Percentiles rank a stretch among this genome's conserved stretches.
These are phyloP conservation scores for Yarrowia yakushimensis DNA, from an alignment of 805 yeast genomes.

Conservation along the genomic window DNA sequence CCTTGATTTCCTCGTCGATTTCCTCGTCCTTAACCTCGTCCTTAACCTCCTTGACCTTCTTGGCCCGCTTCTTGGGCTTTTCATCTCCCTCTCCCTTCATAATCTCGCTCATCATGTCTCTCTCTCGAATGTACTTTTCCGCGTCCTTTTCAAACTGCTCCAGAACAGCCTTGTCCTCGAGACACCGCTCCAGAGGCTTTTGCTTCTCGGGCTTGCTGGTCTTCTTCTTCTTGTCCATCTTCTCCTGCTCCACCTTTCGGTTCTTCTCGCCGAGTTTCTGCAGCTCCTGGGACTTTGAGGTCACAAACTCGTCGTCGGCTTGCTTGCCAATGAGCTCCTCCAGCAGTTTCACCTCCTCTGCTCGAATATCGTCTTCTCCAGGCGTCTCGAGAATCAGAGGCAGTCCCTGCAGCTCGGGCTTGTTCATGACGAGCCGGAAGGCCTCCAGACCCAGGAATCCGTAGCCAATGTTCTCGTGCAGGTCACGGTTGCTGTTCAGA, in stretches of 20 bases:
- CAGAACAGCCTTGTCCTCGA: constrained; percentile 1
- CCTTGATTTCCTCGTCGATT: not conserved
- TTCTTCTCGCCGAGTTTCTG: constrained; percentile 61
- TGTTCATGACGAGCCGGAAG: constrained; percentile 74
- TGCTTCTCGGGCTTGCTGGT: constrained; percentile 31
- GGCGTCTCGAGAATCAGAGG: constrained; percentile 93
- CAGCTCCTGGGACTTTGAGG: constrained; percentile 48
- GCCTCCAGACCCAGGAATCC: constrained; percentile 88
- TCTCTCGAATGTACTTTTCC: not conserved
- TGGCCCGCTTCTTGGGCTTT: constrained; percentile 18
- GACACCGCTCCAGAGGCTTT: constrained; percentile 15
- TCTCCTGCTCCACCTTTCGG: constrained; percentile 63
- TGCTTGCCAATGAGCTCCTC: constrained; percentile 71
- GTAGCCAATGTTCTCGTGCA: constrained; percentile 83
- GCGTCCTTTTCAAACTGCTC: constrained; percentile 3
- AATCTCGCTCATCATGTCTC: constrained; percentile 3
- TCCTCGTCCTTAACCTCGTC: constrained; percentile 6
- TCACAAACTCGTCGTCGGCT: constrained; percentile 53
- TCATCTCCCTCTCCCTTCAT: constrained; percentile 12
- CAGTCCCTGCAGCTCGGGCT: constrained; percentile 53
- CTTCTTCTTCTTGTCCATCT: constrained; percentile 55
- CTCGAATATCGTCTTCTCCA: constrained; percentile 48
- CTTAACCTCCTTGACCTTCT: constrained; percentile 18
- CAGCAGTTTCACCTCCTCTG: constrained; percentile 71
- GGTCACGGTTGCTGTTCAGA: constrained; percentile 79